Evolutionary conservation across 768 basidiomycete genomes (phyloP).

Genomic region (Gloeophyllum trabeum): DNA sequence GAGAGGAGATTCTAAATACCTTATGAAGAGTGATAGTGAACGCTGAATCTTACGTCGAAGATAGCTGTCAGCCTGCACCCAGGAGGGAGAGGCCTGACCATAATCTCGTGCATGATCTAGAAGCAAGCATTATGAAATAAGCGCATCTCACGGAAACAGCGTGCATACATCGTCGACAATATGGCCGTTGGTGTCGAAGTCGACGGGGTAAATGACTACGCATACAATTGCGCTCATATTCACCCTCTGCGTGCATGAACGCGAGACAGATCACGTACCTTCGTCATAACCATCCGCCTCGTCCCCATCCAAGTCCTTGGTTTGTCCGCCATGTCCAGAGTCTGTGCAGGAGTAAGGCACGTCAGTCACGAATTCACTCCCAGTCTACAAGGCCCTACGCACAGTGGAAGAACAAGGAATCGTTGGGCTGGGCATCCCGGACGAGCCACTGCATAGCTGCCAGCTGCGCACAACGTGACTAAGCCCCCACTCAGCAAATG

Average conservation of each 20-base stretch:
- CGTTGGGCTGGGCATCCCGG: constrained; percentile 37
- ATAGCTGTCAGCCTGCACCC: constrained; percentile 62
- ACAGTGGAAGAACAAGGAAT: constrained; percentile 46
- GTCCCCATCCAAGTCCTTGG: constrained; percentile 65
- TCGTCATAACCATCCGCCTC: constrained; percentile 77
- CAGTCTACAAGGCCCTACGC: constrained; percentile 6
- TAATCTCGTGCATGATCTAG: constrained; percentile 29
- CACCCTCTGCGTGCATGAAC: too few relatives aligned
- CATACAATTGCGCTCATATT: too few relatives aligned
- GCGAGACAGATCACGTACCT: too few relatives aligned
- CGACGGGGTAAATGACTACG: constrained; percentile 79
- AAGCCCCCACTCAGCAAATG: too few relatives aligned
- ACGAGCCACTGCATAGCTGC: constrained; percentile 51
- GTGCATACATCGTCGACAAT: constrained; percentile 67
- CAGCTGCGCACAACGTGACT: constrained; percentile 19
- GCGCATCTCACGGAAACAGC: background rate
- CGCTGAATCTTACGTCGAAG: constrained; percentile 31
- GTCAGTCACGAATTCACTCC: background rate
- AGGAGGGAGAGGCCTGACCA: constrained; percentile 43
- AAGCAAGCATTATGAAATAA: too few relatives aligned
- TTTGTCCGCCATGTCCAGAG: constrained; percentile 95
- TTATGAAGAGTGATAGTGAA: constrained; percentile 5
- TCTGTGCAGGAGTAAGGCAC: constrained; percentile 26
- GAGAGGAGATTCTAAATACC: background rate
- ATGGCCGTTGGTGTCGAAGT: constrained; percentile 64